Evolutionary conservation across 2,329 filamentous ascomycete genomes (phyloP).

Genomic region (Domatiomyces catenatus): DNA sequence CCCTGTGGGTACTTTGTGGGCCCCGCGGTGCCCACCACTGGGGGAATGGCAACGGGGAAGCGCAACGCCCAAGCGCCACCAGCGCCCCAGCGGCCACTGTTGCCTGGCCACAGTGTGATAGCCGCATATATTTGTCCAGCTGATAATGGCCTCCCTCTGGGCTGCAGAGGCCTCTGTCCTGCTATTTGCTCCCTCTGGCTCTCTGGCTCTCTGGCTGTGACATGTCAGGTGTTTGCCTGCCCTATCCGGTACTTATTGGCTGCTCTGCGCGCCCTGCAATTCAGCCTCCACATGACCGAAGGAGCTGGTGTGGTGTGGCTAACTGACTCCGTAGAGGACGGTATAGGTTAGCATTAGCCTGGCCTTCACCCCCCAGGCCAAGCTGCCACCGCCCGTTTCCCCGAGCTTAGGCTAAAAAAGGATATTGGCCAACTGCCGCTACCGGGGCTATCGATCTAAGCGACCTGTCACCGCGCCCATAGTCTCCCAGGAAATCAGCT

Average conservation of each 20-base stretch:
- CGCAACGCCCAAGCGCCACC: not conserved
- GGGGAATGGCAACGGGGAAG: too few species aligned
- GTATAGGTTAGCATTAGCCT: not conserved
- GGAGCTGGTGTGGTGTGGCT: too few species aligned
- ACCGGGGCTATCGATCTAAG: not conserved
- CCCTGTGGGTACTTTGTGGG: too few species aligned
- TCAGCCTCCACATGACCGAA: not conserved
- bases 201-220: not conserved
- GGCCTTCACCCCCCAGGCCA: too few species aligned
- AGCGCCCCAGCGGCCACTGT: not conserved
- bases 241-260: not conserved
- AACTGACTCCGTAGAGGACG: too few species aligned
- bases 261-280: not conserved
- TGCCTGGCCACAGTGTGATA: not conserved
- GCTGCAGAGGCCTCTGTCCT: not conserved
- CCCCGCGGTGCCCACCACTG: too few species aligned
- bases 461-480: not conserved
- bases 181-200: too few species aligned
- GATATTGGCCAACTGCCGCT: not conserved
- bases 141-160: not conserved
- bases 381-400: not conserved
- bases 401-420: not conserved
- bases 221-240: not conserved
- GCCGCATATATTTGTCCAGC: not conserved
- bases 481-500: not conserved